A percentile compares a stretch with the other conserved stretches of the same genome.
phyloP scores from a whole-genome alignment of 2,329 filamentous ascomycete genomes.

The Aspergillus cejpii region DNA sequence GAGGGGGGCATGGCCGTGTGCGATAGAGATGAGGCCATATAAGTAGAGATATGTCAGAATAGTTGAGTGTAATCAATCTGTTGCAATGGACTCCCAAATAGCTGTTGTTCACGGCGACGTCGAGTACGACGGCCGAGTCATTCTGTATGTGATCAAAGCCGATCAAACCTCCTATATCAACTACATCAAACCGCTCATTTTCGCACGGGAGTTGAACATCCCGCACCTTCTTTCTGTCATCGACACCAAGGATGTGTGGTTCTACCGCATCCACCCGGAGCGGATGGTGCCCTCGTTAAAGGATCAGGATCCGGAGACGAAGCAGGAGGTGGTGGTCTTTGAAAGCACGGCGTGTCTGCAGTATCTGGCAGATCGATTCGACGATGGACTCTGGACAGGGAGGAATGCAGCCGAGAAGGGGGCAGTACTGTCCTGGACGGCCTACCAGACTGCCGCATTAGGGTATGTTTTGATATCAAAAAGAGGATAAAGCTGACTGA shows the following conservation, averaged over 20 bases:
- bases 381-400: constrained; percentile 4
- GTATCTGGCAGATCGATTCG: constrained; percentile 6
- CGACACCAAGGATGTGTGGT: constrained; percentile 5
- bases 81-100: too few species aligned
- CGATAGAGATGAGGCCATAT: constrained; percentile 1
- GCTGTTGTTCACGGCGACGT: constrained; percentile 1
- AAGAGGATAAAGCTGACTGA: too few species aligned
- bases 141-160: constrained; percentile 8
- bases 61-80: too few species aligned
- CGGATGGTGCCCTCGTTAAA: constrained; percentile 5
- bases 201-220: constrained; percentile 1
- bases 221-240: constrained; percentile 7
- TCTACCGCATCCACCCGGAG: constrained; percentile 3
- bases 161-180: constrained; percentile 8
- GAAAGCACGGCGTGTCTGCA: constrained; percentile 6
- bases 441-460: constrained; percentile 3
- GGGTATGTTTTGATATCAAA: neutral
- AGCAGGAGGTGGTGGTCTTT: constrained; percentile 1
- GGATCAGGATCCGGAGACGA: constrained; percentile 1
- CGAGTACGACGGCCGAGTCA: constrained; percentile 4
- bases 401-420: neutral
- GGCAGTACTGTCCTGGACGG: constrained; percentile 1
- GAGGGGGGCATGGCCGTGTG: neutral
- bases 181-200: constrained; percentile 8
- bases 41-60: too few species aligned